Evolutionary conservation across 441 rosid genomes (phyloP), one percentile per base, ranked within the genome.

Genomic region (Eruca vesicaria): DNA sequence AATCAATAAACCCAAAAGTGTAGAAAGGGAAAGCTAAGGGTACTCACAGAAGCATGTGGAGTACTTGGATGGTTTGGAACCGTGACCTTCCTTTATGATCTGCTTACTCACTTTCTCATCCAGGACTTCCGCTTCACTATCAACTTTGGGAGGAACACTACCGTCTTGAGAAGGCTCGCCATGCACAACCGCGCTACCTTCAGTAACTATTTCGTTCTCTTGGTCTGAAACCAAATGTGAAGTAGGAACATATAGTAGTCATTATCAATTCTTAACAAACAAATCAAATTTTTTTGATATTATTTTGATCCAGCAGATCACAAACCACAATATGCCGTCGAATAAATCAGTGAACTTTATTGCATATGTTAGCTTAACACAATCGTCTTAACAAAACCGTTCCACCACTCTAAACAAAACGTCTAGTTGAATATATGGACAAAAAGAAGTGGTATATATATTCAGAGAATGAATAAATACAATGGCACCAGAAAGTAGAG

Each of bases 41-140:
- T 32, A 85, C 95, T 85, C 83, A 95, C 97, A 81, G 78, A 93
- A 95, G 86, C 97, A 95, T 11, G 98, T 91, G 1, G 99, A 81
- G 73, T 95, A 93, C 78, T 93, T 93, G 71, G 98, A 79, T 28
- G 99, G 97, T 73, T 89, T 95, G 76, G 86, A 89, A 71, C 97
- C 98, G 67, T 89, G 92, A 36, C 99, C 97, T 80, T 91, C 98
- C 84, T 90, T 91, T 9, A 91, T 86, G 75, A 90, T 90, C 80
- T 93, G 97, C 83, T 93, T 93, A 12, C 84, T 86, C 68, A 93
- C 98, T 84, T 89, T 91, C 75, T 88, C 97, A 57, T 86, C 94
- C 79, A 93, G 85, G 72, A 84, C 67, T 73, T 91, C 90, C 64
- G 78, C 87, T 41, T 80, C 85, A 29, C 87, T 82, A 61, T 93